These are phyloP conservation scores for Candida sp. DNA, from an alignment of 1,139 yeast species.

Conservation along the genomic window DNA sequence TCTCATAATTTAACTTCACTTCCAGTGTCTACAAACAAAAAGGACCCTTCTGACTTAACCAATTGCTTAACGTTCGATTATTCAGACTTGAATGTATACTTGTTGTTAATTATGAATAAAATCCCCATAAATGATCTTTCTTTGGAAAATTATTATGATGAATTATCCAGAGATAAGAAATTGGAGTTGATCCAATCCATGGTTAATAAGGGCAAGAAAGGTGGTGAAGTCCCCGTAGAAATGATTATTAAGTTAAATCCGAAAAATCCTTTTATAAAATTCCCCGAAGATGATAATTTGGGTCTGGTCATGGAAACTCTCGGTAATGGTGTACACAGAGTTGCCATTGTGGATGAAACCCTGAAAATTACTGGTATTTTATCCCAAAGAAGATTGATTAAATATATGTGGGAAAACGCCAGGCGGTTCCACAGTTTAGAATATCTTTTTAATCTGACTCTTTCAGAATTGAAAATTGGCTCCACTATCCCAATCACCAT, in stretches of 20 bases:
- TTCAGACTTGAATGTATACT: conserved; percentile 83
- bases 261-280: conserved; percentile 80
- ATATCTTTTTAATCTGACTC: conserved; percentile 60
- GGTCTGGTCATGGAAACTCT: conserved; percentile 76
- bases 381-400: conserved; percentile 82
- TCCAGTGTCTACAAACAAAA: conserved; percentile 58
- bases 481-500: conserved; percentile 71
- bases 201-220: conserved; percentile 52
- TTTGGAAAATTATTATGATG: conserved; percentile 14
- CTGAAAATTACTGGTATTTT: conserved; percentile 66
- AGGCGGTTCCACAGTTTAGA: conserved; percentile 81
- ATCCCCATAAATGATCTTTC: conserved; percentile 39
- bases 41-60: conserved; percentile 23
- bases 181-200: conserved; percentile 24
- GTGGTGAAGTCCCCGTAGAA: conserved; percentile 75
- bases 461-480: conserved; percentile 69
- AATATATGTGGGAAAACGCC: conserved; percentile 89
- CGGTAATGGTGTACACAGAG: conserved; percentile 90
- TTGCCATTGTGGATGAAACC: conserved; percentile 67
- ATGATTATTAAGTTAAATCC: conserved; percentile 78
- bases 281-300: conserved; percentile 66
- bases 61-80: conserved; percentile 86
- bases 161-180: conserved; percentile 14
- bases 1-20: conserved; percentile 75
- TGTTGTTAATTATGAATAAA: conserved; percentile 71